Evolutionary conservation across 2,329 filamentous ascomycete species (phyloP), one percentile per base, ranked within the genome.

Genomic region (Salinomyces thailandicus): DNA sequence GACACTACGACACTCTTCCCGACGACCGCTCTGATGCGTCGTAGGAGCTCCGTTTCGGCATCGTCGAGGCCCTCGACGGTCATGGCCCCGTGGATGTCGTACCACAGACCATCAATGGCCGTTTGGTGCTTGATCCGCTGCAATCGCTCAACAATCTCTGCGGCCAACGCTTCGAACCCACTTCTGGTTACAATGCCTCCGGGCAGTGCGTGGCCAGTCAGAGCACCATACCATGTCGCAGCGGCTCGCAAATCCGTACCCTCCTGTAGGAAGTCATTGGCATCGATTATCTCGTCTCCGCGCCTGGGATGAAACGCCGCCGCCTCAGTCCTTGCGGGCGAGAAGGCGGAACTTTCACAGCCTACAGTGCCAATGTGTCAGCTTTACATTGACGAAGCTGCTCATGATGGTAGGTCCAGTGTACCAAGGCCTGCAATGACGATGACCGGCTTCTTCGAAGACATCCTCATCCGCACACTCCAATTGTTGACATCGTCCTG

Each of bases 51-150:
- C 1, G 41, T 35, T 29, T 48, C 46, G 27, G 38, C 37, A 20
- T 48, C 46, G 14, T 41, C 33, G 5, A 39, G 18, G 5, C 44
- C 44, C 13, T 46, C 43, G 14, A 48, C 44, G 32, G 39, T 39
- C 46, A 48, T 48, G 4, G 46, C 46, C 11, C 46, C 46, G 22
- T 48, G 46, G 13, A 48, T 46, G 15, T 46, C 42, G 17, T 35
- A 46, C 43, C 44, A 48, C 4, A 48, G 29, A 6, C 46, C 46
- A 34, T 48, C 41, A 2, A 44, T 26, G 15, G 14, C 32, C 8
- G 18, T 33, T 4, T 9, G 16, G 8, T 36, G 15, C 3, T 27
- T 19, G 19, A 37, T 41, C 3, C 32, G 35, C 7, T 19, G 13
- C 4, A 48, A 18, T 9, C 43, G 29, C 9, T 31, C 12, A 2